Evolutionary conservation across 345 rosid species (phyloP), one percentile per base, ranked within the genome.

Genomic region (Erucastrum elatum): DNA sequence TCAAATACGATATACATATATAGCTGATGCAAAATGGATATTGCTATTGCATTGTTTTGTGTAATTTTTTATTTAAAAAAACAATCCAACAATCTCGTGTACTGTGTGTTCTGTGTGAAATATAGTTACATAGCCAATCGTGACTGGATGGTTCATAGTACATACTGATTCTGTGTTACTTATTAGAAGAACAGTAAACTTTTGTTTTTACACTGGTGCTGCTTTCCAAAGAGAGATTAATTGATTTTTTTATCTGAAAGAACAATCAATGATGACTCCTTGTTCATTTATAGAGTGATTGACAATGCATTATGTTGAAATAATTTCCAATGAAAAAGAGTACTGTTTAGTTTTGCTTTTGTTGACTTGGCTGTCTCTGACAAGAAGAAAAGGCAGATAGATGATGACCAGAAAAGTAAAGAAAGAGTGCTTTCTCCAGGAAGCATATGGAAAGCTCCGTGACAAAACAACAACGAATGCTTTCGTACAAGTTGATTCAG

Each of bases 361-460:
- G 74, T 72, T 67, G 82, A 78, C 72, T 66, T 79, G 74, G 74
- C 69, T 65, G 74, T 72, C 70, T 49, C 74, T 29, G 74, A 79
- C 82, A 79, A 72, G 69, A 72, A 66, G 74, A 66, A 72, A 67
- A 67, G 51, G 70, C 69, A 79, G 8, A 26, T 46, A 16, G 74
- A 73, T 72, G 74, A 74, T 68, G 74, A 61, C 74, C 34, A 69
- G 62, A 75, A 74, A 80, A 75, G 72, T 70, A 65, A 68, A 78
- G 66, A 60, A 79, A 51, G 44, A 56, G 63, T 70, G 76, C 68
- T 39, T 75, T 80, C 58, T 65, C 59, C 29, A 79, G 70, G 65
- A 73, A 67, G 35, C 66, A 16, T 74, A 55, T 41, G 27, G 64
- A 49, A 46, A 75, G 83, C 69, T 70, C 76, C 62, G 67, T 69